These are phyloP conservation scores for Picea sitchensis DNA, from an alignment of 75 land plant species.

Conservation along the genomic window DNA sequence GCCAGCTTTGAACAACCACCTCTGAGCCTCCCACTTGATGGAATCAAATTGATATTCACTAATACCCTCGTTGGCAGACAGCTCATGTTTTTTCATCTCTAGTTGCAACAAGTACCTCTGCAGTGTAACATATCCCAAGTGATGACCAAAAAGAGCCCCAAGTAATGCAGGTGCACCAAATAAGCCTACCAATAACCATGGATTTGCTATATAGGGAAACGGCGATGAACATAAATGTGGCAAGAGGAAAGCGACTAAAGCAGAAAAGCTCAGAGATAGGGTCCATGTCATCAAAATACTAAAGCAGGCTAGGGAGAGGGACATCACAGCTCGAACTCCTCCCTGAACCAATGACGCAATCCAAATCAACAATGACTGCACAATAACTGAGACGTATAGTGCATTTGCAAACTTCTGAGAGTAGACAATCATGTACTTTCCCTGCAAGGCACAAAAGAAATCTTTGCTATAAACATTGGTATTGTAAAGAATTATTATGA, in stretches of 20 bases:
- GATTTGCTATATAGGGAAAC: conserved; percentile 72
- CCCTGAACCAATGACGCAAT: conserved; percentile 59
- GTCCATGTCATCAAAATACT: conserved; percentile 70
- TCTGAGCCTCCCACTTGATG: conserved; percentile 73
- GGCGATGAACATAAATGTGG: conserved; percentile 52
- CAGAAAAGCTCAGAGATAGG: conserved; percentile 63
- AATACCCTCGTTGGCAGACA: conserved; percentile 4
- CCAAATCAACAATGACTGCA: conserved; percentile 72
- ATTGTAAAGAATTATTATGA: neutral
- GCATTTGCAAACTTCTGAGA: conserved; percentile 57
- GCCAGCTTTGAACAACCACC: conserved; percentile 89
- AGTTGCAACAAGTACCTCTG: conserved; percentile 35
- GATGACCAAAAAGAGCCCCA: conserved; percentile 88
- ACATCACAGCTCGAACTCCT: conserved; percentile 50
- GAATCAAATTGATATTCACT: conserved; percentile 18
- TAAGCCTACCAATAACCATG: conserved; percentile 79
- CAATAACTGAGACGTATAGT: conserved; percentile 65
- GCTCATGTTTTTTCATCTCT: conserved; percentile 16
- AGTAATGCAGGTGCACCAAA: conserved; percentile 90
- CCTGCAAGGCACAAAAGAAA: conserved; percentile 47
- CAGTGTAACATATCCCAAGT: conserved; percentile 59
- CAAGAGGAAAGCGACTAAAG: conserved; percentile 52
- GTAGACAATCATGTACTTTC: conserved; percentile 72
- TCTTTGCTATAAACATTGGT: neutral
- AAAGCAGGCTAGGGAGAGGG: conserved; percentile 50